phyloP scores from a whole-genome alignment of 1,284 basidiomycete species.

The Sanghuangporus sanghuang region DNA sequence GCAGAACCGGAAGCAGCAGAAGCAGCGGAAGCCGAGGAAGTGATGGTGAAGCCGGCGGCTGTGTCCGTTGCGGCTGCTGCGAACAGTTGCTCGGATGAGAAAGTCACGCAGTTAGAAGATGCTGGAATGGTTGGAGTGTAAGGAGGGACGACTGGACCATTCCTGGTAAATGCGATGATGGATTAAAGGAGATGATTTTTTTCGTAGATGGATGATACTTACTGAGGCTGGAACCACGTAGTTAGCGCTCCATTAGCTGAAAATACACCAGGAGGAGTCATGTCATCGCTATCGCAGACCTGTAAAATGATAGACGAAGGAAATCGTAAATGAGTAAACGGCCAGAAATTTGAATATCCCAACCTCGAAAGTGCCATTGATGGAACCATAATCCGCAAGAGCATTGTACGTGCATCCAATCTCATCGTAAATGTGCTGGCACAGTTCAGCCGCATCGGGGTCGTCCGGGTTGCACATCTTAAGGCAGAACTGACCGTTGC shows the following conservation, averaged over 20 bases:
- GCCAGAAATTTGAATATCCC: too few relatives aligned
- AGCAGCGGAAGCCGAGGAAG: constrained; percentile 4
- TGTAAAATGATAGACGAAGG: not conserved
- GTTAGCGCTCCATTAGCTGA: constrained; percentile 13
- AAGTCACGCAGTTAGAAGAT: constrained; percentile 32
- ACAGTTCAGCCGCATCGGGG: constrained; percentile 16
- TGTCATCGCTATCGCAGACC: constrained; percentile 29
- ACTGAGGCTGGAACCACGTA: constrained; percentile 19
- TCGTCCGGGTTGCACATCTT: constrained; percentile 20
- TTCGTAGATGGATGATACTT: not conserved
- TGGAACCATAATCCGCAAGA: constrained; percentile 19
- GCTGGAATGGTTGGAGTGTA: constrained; percentile 31
- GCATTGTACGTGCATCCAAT: constrained; percentile 20
- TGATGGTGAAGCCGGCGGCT: constrained; percentile 13
- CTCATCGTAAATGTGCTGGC: constrained; percentile 22
- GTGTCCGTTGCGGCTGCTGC: constrained; percentile 22
- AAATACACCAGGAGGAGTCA: constrained; percentile 21
- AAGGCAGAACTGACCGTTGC: constrained; percentile 19
- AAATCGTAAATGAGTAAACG: not conserved
- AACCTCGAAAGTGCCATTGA: constrained; percentile 24
- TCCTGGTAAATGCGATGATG: not conserved
- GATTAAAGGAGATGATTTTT: not conserved
- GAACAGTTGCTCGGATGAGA: constrained; percentile 31
- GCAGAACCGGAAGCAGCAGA: not conserved
- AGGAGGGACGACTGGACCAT: constrained; percentile 24